These are phyloP conservation scores for Cytospora schulzeri DNA, from an alignment of 2,329 filamentous ascomycete species.

Conservation along the genomic window DNA sequence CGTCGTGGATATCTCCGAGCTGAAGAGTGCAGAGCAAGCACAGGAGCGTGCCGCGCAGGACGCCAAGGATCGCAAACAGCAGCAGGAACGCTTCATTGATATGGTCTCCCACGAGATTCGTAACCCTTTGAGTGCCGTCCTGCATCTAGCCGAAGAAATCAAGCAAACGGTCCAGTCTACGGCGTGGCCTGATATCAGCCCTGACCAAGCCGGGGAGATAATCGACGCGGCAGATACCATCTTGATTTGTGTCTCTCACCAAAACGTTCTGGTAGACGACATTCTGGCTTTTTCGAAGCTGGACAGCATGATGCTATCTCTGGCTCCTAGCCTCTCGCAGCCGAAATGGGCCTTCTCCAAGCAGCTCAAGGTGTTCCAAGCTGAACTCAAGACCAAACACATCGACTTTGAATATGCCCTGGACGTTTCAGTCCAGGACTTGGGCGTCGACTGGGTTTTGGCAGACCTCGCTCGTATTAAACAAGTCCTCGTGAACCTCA, in stretches of 20 bases:
- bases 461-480: constrained; percentile 19
- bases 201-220: constrained; percentile 4
- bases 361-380: constrained; percentile 18
- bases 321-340: constrained; percentile 13
- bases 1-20: constrained; percentile 14
- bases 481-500: constrained; percentile 19
- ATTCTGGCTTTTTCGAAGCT: constrained; percentile 18
- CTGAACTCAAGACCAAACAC: constrained; percentile 8
- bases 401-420: constrained; percentile 4
- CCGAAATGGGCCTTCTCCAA: constrained; percentile 9
- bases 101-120: constrained; percentile 14
- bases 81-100: constrained; percentile 22
- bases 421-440: background rate
- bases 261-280: constrained; percentile 18
- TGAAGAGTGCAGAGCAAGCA: constrained; percentile 13
- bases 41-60: constrained; percentile 7
- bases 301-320: constrained; percentile 17
- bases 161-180: background rate
- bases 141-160: background rate
- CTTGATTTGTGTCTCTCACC: constrained; percentile 15
- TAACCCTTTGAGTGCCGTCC: background rate
- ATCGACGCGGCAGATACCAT: constrained; percentile 9
- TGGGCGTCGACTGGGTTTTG: constrained; percentile 9
- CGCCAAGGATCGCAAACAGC: constrained; percentile 19
- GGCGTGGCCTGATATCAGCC: background rate